Percentiles rank a stretch among this genome's conserved stretches.
phyloP scores from a whole-genome alignment of 2,329 filamentous ascomycete species.

The Calonectria crousiana region DNA sequence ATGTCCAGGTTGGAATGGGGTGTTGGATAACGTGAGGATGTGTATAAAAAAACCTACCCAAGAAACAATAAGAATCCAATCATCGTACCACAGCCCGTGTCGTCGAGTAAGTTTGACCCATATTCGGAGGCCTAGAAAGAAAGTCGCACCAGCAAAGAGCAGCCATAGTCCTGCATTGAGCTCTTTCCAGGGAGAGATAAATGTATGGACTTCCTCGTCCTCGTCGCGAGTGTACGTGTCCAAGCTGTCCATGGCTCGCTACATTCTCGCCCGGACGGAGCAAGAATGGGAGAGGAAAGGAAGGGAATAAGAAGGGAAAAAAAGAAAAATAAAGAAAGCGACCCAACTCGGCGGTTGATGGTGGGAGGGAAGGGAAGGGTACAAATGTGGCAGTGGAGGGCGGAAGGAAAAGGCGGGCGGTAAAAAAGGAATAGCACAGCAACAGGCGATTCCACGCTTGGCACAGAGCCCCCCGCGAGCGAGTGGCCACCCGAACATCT shows the following conservation, averaged over 20 bases:
- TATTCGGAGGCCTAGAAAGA: conserved; percentile 47
- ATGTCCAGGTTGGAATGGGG: too few relatives aligned
- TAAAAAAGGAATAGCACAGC: not conserved
- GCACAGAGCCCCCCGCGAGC: not conserved
- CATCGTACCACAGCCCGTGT: conserved; percentile 55
- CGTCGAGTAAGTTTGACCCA: conserved; percentile 52
- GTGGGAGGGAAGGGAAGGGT: not conserved
- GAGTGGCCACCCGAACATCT: not conserved
- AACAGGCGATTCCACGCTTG: conserved; percentile 1
- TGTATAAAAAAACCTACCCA: conserved; percentile 47
- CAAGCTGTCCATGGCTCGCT: conserved; percentile 29
- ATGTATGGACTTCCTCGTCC: conserved; percentile 39
- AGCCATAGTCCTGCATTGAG: conserved; percentile 51
- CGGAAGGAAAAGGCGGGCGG: not conserved
- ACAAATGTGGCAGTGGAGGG: conserved; percentile 3
- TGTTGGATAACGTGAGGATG: too few relatives aligned
- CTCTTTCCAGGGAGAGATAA: conserved; percentile 46
- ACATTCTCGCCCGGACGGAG: conserved; percentile 23
- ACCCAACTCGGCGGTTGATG: not conserved
- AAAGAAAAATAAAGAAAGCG: not conserved
- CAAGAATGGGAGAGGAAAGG: not conserved
- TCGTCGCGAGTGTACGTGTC: conserved; percentile 39
- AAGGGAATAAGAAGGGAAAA: not conserved
- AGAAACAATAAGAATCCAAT: conserved; percentile 51
- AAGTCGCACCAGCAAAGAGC: conserved; percentile 47